Evolutionary conservation across 371 early-diverging fungal species (phyloP), one percentile per base, ranked within the genome.

Genomic region (Mucor lusitanicus): DNA sequence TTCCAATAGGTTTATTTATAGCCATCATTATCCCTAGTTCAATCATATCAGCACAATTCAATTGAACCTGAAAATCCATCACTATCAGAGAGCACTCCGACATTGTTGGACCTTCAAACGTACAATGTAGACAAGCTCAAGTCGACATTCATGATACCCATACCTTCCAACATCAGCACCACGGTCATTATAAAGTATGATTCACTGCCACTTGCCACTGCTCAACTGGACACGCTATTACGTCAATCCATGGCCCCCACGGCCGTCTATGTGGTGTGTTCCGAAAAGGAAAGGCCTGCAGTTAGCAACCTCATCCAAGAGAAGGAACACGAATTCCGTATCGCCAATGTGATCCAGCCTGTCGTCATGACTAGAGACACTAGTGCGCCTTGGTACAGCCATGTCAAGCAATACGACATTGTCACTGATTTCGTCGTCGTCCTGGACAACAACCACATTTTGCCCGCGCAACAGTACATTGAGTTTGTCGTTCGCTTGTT

Each of bases 401-500:
- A 17, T n/a, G 8, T 33, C 13, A 19, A 19, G 40, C 56, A 28
- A 5, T 19, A 17, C 28, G 35, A 17, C 35, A 48, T 15, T n/a
- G 13, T 25, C 6, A 50, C 63, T 30, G 61, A 64, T 46, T 55
- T 28, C 37, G 32, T 59, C 1, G 28, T 61, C 19, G 13, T 69
- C 21, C 11, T 69, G 30, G 21, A 60, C 12, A 30, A 46, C 9
- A 39, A 35, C 6, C 50, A n/a, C 33, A 46, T 69, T 0, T 30
- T 48, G 17, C 65, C 65, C 6, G 61, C 65, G 12, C n/a, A 37
- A 12, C 11, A 44, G 5, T 69, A 69, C 30, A 46, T 64, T 28
- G 35, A 64, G 27, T 69, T 69, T 21, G 46, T 64, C 19, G 46
- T 69, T 55, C 61, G 70, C n/a, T 76, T 50, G 74, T 78, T 61